These are phyloP conservation scores for Rutstroemia sp. DNA, from an alignment of 2,329 filamentous ascomycete genomes.

Conservation along the genomic window DNA sequence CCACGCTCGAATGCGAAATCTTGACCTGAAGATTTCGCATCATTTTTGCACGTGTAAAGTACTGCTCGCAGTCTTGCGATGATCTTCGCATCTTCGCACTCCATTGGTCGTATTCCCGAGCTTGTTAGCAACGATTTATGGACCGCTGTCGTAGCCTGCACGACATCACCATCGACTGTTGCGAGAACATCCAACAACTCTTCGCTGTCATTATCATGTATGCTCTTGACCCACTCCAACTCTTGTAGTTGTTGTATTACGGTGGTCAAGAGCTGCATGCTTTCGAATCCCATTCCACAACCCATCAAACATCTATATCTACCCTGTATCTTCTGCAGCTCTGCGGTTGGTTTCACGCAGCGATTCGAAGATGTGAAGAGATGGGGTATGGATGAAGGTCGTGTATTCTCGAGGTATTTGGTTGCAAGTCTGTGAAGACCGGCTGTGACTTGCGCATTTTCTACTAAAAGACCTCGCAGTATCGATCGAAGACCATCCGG, in stretches of 20 bases:
- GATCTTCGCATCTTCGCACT: slow-evolving; percentile 5
- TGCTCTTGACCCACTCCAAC: background rate
- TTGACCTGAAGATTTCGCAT: background rate
- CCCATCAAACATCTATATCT: slow-evolving; percentile 29
- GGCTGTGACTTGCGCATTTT: slow-evolving; percentile 28
- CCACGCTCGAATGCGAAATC: slow-evolving; percentile 18
- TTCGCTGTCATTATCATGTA: slow-evolving; percentile 1
- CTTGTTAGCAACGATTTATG: slow-evolving; percentile 17
- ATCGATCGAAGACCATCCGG: slow-evolving; percentile 34
- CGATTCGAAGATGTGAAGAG: slow-evolving; percentile 11
- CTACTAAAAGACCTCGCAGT: slow-evolving; percentile 28
- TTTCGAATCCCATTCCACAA: slow-evolving; percentile 29
- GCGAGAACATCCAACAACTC: slow-evolving; percentile 22
- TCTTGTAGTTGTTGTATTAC: slow-evolving; percentile 14
- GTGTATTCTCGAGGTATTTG: slow-evolving; percentile 24
- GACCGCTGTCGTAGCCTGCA: slow-evolving; percentile 23
- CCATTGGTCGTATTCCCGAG: slow-evolving; percentile 13
- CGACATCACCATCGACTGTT: slow-evolving; percentile 28
- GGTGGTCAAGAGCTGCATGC: slow-evolving; percentile 16
- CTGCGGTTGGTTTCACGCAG: background rate
- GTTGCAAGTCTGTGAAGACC: slow-evolving; percentile 29
- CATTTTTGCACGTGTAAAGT: slow-evolving; percentile 7
- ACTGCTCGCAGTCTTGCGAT: slow-evolving; percentile 6
- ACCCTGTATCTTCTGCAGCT: slow-evolving; percentile 16
- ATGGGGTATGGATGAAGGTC: slow-evolving; percentile 14